A percentile compares a stretch with the other conserved stretches of the same genome.
Conservation (phyloP, 1,284 basidiomycete species). For the Microbotryomycetes sp. region DNA sequence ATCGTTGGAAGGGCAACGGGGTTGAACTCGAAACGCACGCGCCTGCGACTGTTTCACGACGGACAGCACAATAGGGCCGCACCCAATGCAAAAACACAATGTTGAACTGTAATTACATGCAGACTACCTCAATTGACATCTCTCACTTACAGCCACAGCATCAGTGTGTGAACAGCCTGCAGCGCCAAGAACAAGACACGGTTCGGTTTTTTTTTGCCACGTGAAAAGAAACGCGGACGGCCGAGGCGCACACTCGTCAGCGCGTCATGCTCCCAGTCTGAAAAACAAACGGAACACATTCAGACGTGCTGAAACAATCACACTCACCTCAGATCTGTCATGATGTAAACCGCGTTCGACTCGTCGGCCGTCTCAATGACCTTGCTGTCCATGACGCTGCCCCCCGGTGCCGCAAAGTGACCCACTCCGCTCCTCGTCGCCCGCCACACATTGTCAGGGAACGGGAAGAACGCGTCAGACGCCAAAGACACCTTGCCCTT, state of each 20-base stretch:
- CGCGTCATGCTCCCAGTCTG: background rate
- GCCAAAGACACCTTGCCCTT: slow-evolving; percentile 77
- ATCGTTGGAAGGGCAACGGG: no score
- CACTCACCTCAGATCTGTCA: slow-evolving; percentile 60
- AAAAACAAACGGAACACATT: no score
- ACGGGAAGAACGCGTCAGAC: slow-evolving; percentile 98
- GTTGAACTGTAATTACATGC: background rate
- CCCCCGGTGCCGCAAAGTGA: slow-evolving; percentile 89
- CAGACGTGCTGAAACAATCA: no score
- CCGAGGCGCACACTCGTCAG: background rate
- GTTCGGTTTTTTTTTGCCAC: background rate
- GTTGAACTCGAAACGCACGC: no score
- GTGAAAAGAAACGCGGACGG: background rate
- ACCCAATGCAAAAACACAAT: no score
- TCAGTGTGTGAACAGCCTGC: slow-evolving; percentile 32
- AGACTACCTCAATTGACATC: no score
- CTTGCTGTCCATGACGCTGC: slow-evolving; percentile 94
- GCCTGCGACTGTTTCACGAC: no score
- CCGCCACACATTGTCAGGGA: slow-evolving; percentile 95
- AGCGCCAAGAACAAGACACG: background rate
- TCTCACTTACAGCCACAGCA: background rate
- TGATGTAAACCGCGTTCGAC: slow-evolving; percentile 76
- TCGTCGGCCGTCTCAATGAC: slow-evolving; percentile 92
- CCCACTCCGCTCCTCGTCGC: slow-evolving; percentile 82
- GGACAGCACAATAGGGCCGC: no score